These are phyloP conservation scores for Dothiorella sarmentorum DNA, from an alignment of 2,329 filamentous ascomycete genomes.

Conservation along the genomic window DNA sequence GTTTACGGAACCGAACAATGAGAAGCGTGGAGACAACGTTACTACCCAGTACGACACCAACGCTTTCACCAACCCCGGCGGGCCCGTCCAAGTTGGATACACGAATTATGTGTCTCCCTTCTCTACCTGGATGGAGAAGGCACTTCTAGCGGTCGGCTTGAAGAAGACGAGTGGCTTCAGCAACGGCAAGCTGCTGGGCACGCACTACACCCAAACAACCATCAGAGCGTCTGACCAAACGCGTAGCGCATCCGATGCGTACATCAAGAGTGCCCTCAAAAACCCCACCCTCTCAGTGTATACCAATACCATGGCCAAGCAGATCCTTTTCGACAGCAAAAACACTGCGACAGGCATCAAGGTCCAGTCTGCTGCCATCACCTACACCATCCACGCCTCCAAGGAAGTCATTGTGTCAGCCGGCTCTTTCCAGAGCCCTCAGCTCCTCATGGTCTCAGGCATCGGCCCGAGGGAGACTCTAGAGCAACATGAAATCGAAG, in stretches of 20 bases:
- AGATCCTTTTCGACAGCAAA: conserved; percentile 33
- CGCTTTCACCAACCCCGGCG: conserved; percentile 23
- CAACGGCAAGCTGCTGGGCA: conserved; percentile 26
- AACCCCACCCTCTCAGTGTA: conserved; percentile 27
- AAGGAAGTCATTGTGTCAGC: conserved; percentile 46
- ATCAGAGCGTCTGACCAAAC: conserved; percentile 29
- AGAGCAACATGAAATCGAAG: conserved; percentile 22
- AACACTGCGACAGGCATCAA: conserved; percentile 27
- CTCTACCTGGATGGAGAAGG: conserved; percentile 26
- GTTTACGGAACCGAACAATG: conserved; percentile 30
- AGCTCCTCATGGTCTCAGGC: conserved; percentile 39
- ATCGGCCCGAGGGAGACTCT: conserved; percentile 30
- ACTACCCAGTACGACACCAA: conserved; percentile 24
- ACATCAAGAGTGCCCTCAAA: conserved; percentile 14
- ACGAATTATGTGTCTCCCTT: conserved; percentile 28
- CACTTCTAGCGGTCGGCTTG: conserved; percentile 26
- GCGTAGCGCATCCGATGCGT: conserved; percentile 25
- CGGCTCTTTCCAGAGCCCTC: conserved; percentile 43
- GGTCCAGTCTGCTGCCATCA: conserved; percentile 18
- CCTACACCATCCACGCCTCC: conserved; percentile 27
- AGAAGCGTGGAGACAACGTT: conserved; percentile 23
- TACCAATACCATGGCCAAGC: conserved; percentile 31
- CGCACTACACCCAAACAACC: conserved; percentile 27
- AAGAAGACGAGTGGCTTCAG: conserved; percentile 24
- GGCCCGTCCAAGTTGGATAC: conserved; percentile 28